Base-by-base conservation (phyloP, 306 rosid species). In the Oemleria cerasiformis region DNA sequence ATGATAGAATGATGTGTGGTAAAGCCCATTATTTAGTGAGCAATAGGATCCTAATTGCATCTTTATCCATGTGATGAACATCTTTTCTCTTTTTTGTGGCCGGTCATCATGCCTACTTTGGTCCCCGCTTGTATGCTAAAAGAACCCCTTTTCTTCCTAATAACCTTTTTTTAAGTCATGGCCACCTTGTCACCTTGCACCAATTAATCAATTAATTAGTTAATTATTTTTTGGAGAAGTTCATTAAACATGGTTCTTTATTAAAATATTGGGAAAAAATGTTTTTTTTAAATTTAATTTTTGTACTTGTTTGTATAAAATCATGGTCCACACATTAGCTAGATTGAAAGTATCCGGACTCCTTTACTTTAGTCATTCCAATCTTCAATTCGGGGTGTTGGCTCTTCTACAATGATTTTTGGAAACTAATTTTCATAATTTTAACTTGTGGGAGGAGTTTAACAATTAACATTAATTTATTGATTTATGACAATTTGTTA, bases 121-220 rank as follows among this genome's bases (percentile, higher is more conserved):
- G 76, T 68, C 76, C 76, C 73, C 79, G 14, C 68, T 4, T 51
- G 58, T n/a, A 63, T 71, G 44, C 40, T 30, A 15, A 7, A 72
- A 36, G 63, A 44, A 39, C 5, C 54, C 6, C 13, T 60, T 68
- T 68, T 40, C 42, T 15, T 61, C 63, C 11, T 13, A 49, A 10
- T 40, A 14, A 9, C 15, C 36, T 39, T 45, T 41, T 38, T 55
- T 54, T 12, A 44, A 45, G 66, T 30, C 5, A 74, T 25, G 78
- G 45, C 40, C 78, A 65, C 11, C 34, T 13, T 6, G 23, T 16
- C 39, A 66, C 57, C 11, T 49, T 36, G 36, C 21, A 36, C n/a
- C 47, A 54, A 50, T 50, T 15, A 30, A 50, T 9, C n/a, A n/a
- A n/a, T n/a, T n/a, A n/a, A 42, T 30, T 1, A 30, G 3, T 30